Percentiles rank a stretch among this genome's conserved stretches.
These are phyloP conservation scores for Cryphonectria japonica DNA, from an alignment of 2,329 filamentous ascomycete genomes.

Conservation along the genomic window DNA sequence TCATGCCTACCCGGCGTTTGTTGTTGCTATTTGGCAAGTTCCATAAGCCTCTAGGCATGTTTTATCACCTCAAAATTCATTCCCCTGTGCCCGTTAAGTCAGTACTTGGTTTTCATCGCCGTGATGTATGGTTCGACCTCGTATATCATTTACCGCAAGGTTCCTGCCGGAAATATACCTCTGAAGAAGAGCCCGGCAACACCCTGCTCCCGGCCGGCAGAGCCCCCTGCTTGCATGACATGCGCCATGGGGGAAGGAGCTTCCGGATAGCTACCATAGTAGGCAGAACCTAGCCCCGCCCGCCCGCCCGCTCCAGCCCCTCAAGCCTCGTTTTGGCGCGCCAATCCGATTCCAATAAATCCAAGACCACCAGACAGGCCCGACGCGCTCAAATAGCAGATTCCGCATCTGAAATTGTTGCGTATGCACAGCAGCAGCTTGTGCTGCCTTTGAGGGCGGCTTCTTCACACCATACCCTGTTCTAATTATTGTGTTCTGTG, in stretches of 20 bases:
- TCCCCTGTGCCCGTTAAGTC: not conserved
- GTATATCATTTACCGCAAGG: not conserved
- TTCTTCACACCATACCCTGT: not conserved
- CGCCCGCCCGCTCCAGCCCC: too few relatives aligned
- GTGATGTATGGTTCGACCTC: not conserved
- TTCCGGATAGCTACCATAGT: not conserved
- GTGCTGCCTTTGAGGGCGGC: not conserved
- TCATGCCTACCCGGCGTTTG: not conserved
- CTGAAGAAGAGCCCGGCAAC: not conserved
- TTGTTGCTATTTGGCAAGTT: not conserved
- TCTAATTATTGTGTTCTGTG: not conserved
- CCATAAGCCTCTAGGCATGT: not conserved
- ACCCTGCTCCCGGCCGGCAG: not conserved
- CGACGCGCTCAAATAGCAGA: not conserved
- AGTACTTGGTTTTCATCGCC: too few relatives aligned
- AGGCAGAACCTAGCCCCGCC: too few relatives aligned
- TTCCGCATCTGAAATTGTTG: too few relatives aligned
- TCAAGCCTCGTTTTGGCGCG: not conserved
- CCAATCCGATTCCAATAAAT: not conserved
- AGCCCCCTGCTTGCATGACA: not conserved
- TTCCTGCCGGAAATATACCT: not conserved
- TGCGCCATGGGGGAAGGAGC: not conserved
- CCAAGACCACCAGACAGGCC: not conserved
- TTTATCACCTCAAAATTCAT: not conserved
- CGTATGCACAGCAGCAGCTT: not conserved